A percentile compares a stretch with the other conserved stretches of the same genome.
phyloP scores from a whole-genome alignment of 1,284 basidiomycete genomes.

The Puccinia polysora region DNA sequence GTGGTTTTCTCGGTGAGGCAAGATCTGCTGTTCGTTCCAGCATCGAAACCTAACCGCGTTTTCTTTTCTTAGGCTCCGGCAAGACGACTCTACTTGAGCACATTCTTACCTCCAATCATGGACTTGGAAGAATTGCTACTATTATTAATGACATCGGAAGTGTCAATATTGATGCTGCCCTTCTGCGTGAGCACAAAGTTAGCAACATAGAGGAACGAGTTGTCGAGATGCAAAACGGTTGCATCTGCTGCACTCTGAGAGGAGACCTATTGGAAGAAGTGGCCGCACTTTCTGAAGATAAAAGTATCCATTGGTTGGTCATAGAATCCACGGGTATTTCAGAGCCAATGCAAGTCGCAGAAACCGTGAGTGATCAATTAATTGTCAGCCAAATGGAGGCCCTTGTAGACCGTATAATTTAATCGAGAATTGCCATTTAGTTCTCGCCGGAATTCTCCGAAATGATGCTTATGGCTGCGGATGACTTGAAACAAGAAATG shows the following conservation, averaged over 20 bases:
- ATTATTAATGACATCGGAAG: slow-evolving; percentile 57
- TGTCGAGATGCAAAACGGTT: slow-evolving; percentile 57
- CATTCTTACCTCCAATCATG: slow-evolving; percentile 56
- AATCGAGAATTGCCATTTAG: slow-evolving; percentile 51
- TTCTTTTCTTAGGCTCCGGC: slow-evolving; percentile 51
- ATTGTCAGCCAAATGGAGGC: background rate
- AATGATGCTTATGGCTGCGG: slow-evolving; percentile 51
- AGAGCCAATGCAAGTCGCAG: slow-evolving; percentile 55
- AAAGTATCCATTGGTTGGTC: slow-evolving; percentile 55
- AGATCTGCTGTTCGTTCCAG: background rate
- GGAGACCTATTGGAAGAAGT: slow-evolving; percentile 58
- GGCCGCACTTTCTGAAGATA: slow-evolving; percentile 53
- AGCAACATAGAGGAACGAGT: slow-evolving; percentile 55
- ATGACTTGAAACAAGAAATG: slow-evolving; percentile 48
- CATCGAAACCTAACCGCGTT: background rate
- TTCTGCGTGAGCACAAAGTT: slow-evolving; percentile 55
- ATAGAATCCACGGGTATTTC: slow-evolving; percentile 57
- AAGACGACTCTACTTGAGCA: slow-evolving; percentile 57
- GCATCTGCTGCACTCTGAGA: slow-evolving; percentile 58
- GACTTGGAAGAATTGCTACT: slow-evolving; percentile 53
- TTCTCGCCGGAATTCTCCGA: slow-evolving; percentile 54
- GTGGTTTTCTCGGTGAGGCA: slow-evolving; percentile 33
- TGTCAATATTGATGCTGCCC: slow-evolving; percentile 55
- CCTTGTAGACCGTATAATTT: too few species aligned
- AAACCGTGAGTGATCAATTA: slow-evolving; percentile 21